Percentiles rank a stretch among this genome's conserved stretches.
These are phyloP conservation scores for Aspergillus incahuasiensis DNA, from an alignment of 495 filamentous ascomycete genomes.

Conservation along the genomic window DNA sequence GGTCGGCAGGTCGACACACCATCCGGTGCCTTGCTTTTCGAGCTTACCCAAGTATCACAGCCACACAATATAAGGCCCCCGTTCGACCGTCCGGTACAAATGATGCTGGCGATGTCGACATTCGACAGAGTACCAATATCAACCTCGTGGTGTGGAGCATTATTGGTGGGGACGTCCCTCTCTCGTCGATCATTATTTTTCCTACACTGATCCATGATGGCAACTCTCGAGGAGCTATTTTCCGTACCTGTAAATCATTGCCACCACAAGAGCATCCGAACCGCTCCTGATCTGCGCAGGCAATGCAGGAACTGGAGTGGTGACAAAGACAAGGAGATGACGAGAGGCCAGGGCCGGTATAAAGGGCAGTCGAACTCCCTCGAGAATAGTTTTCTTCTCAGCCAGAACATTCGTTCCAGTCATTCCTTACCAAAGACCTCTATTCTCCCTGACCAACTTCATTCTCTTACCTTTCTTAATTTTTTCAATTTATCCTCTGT, in stretches of 20 bases:
- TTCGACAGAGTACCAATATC: neutral
- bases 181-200: constrained; percentile 4
- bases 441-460: constrained; percentile 10
- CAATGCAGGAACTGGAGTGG: neutral
- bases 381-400: neutral
- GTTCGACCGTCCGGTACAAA: neutral
- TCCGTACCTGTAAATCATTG: neutral
- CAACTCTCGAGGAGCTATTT: neutral
- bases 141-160: neutral
- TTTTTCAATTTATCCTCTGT: constrained; percentile 10
- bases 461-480: constrained; percentile 3
- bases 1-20: neutral
- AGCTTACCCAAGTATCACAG: too few species aligned
- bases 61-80: neutral
- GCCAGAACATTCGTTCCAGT: constrained; percentile 19
- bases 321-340: neutral
- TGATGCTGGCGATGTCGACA: neutral
- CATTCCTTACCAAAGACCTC: constrained; percentile 20
- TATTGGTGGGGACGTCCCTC: neutral
- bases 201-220: neutral
- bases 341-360: constrained; percentile 13
- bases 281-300: constrained; percentile 3
- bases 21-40: too few species aligned
- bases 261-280: neutral
- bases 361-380: constrained; percentile 15